phyloP scores from a whole-genome alignment of 2,329 filamentous ascomycete genomes.

The Colletotrichum sp. region DNA sequence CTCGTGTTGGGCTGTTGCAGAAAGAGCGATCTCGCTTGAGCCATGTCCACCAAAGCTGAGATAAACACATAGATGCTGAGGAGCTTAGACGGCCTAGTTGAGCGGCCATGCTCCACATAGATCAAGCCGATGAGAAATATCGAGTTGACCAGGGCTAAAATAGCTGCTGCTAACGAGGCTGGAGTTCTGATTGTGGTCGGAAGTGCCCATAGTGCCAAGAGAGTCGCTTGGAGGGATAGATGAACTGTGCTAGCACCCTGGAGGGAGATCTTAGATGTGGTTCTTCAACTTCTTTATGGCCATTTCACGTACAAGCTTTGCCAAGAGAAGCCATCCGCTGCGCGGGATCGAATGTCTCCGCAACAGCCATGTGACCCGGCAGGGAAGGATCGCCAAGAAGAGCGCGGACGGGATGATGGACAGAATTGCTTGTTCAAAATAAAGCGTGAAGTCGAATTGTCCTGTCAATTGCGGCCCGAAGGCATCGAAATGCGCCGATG shows the following conservation, averaged over 20 bases:
- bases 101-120: constrained; percentile 37
- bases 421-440: constrained; percentile 24
- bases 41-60: constrained; percentile 36
- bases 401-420: constrained; percentile 10
- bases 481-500: not conserved
- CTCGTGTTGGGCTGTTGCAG: constrained; percentile 24
- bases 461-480: not conserved
- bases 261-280: not conserved
- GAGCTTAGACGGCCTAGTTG: constrained; percentile 34
- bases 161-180: constrained; percentile 30
- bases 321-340: constrained; percentile 14
- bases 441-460: constrained; percentile 26
- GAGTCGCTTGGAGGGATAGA: not conserved
- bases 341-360: constrained; percentile 2
- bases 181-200: not conserved
- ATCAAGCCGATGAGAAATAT: constrained; percentile 32
- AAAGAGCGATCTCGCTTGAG: constrained; percentile 35
- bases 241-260: not conserved
- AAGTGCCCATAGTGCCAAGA: constrained; percentile 5
- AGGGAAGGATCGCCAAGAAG: not conserved
- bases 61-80: constrained; percentile 34
- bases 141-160: constrained; percentile 32
- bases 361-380: not conserved
- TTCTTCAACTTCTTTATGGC: not conserved
- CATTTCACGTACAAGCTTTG: constrained; percentile 24